Evolutionary conservation across 768 basidiomycete species (phyloP).

Genomic region (Boletus insuetus): DNA sequence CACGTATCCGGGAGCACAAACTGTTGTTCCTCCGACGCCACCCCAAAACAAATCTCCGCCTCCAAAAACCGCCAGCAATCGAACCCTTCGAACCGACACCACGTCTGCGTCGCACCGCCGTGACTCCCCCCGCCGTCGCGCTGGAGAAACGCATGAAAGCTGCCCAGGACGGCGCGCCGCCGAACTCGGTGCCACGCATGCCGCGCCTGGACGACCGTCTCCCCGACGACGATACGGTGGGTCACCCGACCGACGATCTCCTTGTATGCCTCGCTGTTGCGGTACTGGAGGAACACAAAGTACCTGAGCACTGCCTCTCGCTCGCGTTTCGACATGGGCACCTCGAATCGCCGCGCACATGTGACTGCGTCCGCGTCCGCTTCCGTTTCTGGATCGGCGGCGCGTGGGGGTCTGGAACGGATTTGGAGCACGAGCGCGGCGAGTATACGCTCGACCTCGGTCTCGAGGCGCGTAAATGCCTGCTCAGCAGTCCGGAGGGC

Average conservation of each 20-base stretch:
- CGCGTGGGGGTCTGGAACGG: slow-evolving; percentile 16
- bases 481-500: slow-evolving; percentile 42
- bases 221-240: slow-evolving; percentile 21
- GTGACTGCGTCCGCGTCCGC: not conserved
- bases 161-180: slow-evolving; percentile 25
- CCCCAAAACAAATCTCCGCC: slow-evolving; percentile 53
- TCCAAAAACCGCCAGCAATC: slow-evolving; percentile 49
- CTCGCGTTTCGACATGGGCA: slow-evolving; percentile 20
- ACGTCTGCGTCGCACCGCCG: not conserved
- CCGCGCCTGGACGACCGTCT: slow-evolving; percentile 15
- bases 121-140: not conserved
- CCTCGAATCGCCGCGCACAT: slow-evolving; percentile 16
- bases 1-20: slow-evolving; percentile 54
- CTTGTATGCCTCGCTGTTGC: slow-evolving; percentile 49
- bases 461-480: slow-evolving; percentile 44
- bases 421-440: slow-evolving; percentile 33
- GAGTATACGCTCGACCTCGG: slow-evolving; percentile 39
- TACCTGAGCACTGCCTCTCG: slow-evolving; percentile 46
- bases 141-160: slow-evolving; percentile 30
- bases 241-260: slow-evolving; percentile 35
- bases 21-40: slow-evolving; percentile 54
- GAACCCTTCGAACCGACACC: slow-evolving; percentile 16
- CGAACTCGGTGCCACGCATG: slow-evolving; percentile 30
- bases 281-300: slow-evolving; percentile 55
- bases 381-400: not conserved